A percentile compares a stretch with the other conserved stretches of the same genome.
phyloP scores from a whole-genome alignment of 768 basidiomycete species.

The Macrolepiota albuminosa region DNA sequence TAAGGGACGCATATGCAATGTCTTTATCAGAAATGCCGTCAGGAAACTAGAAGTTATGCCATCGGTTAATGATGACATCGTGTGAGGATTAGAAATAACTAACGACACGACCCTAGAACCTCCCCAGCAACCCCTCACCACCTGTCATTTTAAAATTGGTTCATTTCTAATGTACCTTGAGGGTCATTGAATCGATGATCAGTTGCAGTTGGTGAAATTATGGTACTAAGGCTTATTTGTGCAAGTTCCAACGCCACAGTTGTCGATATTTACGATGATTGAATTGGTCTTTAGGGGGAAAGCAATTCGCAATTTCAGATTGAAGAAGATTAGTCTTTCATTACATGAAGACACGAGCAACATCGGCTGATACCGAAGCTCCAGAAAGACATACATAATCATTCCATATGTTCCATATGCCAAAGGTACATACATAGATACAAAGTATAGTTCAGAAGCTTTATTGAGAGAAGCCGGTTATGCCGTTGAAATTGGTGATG shows the following conservation, averaged over 20 bases:
- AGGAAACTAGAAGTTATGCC: constrained; percentile 23
- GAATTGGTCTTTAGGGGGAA: background rate
- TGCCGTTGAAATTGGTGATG: constrained; percentile 29
- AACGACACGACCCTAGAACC: constrained; percentile 17
- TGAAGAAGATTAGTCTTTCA: background rate
- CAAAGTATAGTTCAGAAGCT: background rate
- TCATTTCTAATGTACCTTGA: constrained; percentile 46
- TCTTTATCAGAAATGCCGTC: constrained; percentile 16
- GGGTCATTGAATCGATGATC: background rate
- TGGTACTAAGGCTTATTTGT: constrained; percentile 25
- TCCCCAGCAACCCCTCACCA: constrained; percentile 28
- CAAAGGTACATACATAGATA: background rate
- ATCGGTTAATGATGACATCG: background rate
- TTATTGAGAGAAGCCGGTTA: constrained; percentile 26
- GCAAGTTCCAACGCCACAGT: constrained; percentile 51
- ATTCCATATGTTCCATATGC: background rate
- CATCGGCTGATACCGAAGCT: background rate
- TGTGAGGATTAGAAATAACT: constrained; percentile 1
- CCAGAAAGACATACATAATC: too few species aligned
- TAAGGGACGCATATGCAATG: background rate
- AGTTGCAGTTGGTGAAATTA: background rate
- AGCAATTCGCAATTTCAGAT: background rate
- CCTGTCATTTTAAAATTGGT: constrained; percentile 37
- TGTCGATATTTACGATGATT: constrained; percentile 37
- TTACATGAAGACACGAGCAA: background rate